Evolutionary conservation across 2,329 filamentous ascomycete genomes (phyloP), one percentile per base, ranked within the genome.

Genomic region (Annulohypoxylon truncatum): DNA sequence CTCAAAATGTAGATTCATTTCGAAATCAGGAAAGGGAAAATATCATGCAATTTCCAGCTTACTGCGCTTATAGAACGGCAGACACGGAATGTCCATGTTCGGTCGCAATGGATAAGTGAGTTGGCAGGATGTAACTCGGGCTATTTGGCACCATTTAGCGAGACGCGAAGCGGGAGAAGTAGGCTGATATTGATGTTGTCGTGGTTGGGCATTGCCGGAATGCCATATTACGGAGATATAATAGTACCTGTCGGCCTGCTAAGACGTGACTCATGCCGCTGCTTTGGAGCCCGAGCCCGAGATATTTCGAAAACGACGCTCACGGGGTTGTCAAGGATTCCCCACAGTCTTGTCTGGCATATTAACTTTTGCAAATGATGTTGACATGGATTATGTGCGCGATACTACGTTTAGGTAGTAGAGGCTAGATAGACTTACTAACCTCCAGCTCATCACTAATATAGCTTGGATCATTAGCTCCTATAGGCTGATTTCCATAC

Each of bases 121-220:
- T 61, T 69, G 67, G 64, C 67, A 56, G 47, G 40, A 67, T 69
- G 57, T 35, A 35, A 61, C 60, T 67, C 50, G 64, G 12, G 48
- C 15, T 33, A 28, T 56, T 48, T 42, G 42, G 53, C 22, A 40
- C 61, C 61, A 61, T 61, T 61, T 28, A 55, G 35, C 35, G 52
- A 59, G 53, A 38, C 28, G 38, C 24, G n/a, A 50, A 42, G n/a
- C 2, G 46, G 24, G 15, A 51, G 26, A 48, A 38, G 47, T 29
- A 62, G 53, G 64, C 42, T 35, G 44, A 61, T 64, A 50, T 64
- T 57, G 47, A 47, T 53, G 33, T 33, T 44, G 38, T 50, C 24
- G 51, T 42, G 46, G 53, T 61, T 51, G 51, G 28, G 31, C 35
- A 57, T 47, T 50, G 31, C 26, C 35, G 31, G 24, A 47, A 40